Evolutionary conservation across 345 rosid genomes (phyloP).

Genomic region (Physaria fendleri): DNA sequence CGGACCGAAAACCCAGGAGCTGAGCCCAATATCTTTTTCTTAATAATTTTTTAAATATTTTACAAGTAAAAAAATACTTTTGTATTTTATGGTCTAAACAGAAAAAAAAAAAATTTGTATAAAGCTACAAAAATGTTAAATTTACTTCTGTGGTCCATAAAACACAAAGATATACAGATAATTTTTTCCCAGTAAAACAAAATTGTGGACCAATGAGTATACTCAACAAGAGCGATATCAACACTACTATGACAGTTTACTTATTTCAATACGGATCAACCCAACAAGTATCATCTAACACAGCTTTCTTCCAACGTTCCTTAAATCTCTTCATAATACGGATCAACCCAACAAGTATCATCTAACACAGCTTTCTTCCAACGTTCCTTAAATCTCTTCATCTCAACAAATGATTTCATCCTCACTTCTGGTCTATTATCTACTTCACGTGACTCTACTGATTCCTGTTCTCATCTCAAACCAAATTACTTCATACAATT

Average conservation of each 20-base stretch:
- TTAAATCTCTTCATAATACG: too few relatives aligned
- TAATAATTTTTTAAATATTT: too few relatives aligned
- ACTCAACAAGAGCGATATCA: slow-evolving; percentile 1
- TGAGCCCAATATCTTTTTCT: too few relatives aligned
- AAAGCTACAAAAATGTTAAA: neutral
- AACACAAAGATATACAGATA: neutral
- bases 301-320: too few relatives aligned
- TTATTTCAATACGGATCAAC: too few relatives aligned
- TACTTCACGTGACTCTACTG: slow-evolving; percentile 31
- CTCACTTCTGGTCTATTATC: slow-evolving; percentile 70
- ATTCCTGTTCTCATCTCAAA: slow-evolving; percentile 41
- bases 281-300: too few relatives aligned
- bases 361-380: slow-evolving; percentile 56
- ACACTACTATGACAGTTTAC: neutral
- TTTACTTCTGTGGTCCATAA: neutral
- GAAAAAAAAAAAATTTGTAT: too few relatives aligned
- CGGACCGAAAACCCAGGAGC: too few relatives aligned
- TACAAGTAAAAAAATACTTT: neutral
- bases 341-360: slow-evolving; percentile 90
- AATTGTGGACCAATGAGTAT: neutral
- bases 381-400: slow-evolving; percentile 60
- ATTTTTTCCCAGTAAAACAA: neutral
- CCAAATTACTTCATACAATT: neutral
- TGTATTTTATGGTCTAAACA: too few relatives aligned
- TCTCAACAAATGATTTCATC: slow-evolving; percentile 60